Evolutionary conservation across 2,329 filamentous ascomycete species (phyloP).

Genomic region (Nothophoma quercina): DNA sequence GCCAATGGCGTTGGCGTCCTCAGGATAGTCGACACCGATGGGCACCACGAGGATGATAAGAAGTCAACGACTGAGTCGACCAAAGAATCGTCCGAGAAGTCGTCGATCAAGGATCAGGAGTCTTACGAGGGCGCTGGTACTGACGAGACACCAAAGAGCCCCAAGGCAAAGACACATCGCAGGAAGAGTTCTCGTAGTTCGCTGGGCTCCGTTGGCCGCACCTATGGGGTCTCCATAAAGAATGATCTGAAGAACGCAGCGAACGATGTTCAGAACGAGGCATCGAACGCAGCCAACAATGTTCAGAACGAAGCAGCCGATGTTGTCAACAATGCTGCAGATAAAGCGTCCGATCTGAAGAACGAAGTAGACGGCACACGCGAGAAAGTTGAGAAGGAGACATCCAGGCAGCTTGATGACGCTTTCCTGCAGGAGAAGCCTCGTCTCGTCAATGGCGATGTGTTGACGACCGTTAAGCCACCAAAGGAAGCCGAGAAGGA

Average conservation of each 20-base stretch:
- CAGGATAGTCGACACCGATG: constrained; percentile 16
- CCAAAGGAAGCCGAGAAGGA: constrained; percentile 48
- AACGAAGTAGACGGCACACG: not conserved
- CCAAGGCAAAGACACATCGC: constrained; percentile 36
- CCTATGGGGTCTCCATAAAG: constrained; percentile 34
- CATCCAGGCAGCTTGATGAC: not conserved
- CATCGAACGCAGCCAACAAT: not conserved
- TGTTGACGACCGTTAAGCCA: constrained; percentile 55
- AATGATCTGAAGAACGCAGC: constrained; percentile 2
- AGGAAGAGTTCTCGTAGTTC: constrained; percentile 42
- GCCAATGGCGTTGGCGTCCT: constrained; percentile 11
- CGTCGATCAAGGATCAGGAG: constrained; percentile 24
- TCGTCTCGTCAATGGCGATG: constrained; percentile 47
- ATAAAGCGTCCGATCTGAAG: not conserved
- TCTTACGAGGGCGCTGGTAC: constrained; percentile 43
- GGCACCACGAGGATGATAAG: constrained; percentile 18
- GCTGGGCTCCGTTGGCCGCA: constrained; percentile 39
- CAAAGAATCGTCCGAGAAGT: constrained; percentile 8
- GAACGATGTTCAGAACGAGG: not conserved
- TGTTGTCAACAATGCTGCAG: too few relatives aligned
- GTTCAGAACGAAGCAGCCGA: not conserved
- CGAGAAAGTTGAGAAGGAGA: not conserved
- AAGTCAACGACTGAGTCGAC: constrained; percentile 4
- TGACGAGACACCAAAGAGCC: constrained; percentile 45
- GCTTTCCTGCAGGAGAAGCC: constrained; percentile 13